phyloP scores from a whole-genome alignment of 2,329 filamentous ascomycete species.

The Stemphylium beticola region DNA sequence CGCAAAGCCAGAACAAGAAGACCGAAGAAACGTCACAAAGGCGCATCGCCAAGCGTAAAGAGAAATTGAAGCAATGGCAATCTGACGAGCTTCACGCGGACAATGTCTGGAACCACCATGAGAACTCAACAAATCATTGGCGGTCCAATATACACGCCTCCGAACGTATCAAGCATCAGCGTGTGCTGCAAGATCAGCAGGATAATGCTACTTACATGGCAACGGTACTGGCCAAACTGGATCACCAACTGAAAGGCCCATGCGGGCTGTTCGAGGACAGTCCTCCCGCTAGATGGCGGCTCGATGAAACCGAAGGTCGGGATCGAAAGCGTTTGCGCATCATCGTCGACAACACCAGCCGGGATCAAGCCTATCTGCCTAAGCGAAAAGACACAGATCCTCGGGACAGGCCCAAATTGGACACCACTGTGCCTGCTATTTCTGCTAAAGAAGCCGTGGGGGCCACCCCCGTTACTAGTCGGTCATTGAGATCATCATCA shows the following conservation, averaged over 20 bases:
- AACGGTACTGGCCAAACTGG: slow-evolving; percentile 77
- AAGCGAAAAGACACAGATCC: slow-evolving; percentile 73
- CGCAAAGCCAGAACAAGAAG: slow-evolving; percentile 77
- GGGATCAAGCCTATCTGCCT: slow-evolving; percentile 79
- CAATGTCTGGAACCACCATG: slow-evolving; percentile 78
- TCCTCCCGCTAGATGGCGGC: slow-evolving; percentile 76
- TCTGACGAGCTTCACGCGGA: slow-evolving; percentile 71
- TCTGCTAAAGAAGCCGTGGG: slow-evolving; percentile 38
- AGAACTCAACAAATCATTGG: slow-evolving; percentile 87
- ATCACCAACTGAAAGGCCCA: slow-evolving; percentile 76
- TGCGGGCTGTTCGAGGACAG: slow-evolving; percentile 79
- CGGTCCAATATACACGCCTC: slow-evolving; percentile 93
- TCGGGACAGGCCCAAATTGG: slow-evolving; percentile 55
- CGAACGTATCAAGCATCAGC: slow-evolving; percentile 89
- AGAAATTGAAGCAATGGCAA: slow-evolving; percentile 82
- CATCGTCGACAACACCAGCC: slow-evolving; percentile 72
- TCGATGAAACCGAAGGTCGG: slow-evolving; percentile 93
- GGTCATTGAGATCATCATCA: slow-evolving; percentile 29
- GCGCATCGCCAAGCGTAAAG: slow-evolving; percentile 76
- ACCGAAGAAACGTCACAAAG: slow-evolving; percentile 76
- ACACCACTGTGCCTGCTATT: slow-evolving; percentile 50
- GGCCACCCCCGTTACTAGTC: slow-evolving; percentile 35
- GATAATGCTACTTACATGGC: slow-evolving; percentile 83
- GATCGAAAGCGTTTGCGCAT: slow-evolving; percentile 93
- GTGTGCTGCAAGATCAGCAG: slow-evolving; percentile 88